Conservation (phyloP, 2,329 filamentous ascomycete genomes). For the Ophiostoma australiae region DNA sequence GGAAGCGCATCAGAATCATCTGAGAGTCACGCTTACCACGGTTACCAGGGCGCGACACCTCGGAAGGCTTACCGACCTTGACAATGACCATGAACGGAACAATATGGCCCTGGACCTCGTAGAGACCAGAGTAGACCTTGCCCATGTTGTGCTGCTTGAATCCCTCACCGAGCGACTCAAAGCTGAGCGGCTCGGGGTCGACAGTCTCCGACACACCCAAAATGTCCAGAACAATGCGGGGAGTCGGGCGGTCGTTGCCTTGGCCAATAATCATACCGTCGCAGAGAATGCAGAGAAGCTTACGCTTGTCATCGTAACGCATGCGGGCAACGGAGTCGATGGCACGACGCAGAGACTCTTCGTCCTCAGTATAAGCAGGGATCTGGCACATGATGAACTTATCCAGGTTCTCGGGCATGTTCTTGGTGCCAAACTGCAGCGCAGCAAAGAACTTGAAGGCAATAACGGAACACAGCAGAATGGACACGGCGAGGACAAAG, state of each 20-base stretch:
- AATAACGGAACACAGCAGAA: conserved; percentile 75
- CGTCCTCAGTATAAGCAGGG: conserved; percentile 95
- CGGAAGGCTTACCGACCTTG: conserved; percentile 96
- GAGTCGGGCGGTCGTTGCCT: conserved; percentile 93
- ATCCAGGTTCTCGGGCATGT: conserved; percentile 88
- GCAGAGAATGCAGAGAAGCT: conserved; percentile 85
- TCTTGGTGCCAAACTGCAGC: conserved; percentile 87
- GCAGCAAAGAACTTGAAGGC: conserved; percentile 96
- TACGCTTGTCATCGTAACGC: conserved; percentile 97
- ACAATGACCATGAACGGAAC: conserved; percentile 96
- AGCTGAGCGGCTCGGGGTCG: conserved; percentile 92
- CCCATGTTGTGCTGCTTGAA: conserved; percentile 99
- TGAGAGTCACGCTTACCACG: conserved; percentile 99
- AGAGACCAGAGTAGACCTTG: conserved; percentile 95
- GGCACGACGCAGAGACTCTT: conserved; percentile 91
- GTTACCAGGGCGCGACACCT: conserved; percentile 91
- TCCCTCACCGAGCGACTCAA: conserved; percentile 92
- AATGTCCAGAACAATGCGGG: conserved; percentile 94
- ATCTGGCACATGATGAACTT: conserved; percentile 99
- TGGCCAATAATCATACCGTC: conserved; percentile 99
- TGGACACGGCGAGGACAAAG: conserved; percentile 78
- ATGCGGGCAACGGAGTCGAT: conserved; percentile 94
- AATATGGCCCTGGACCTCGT: conserved; percentile 96
- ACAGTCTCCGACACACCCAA: conserved; percentile 89
- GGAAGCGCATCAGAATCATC: conserved; percentile 97